phyloP scores from a whole-genome alignment of 345 rosid species.

The Eucalyptus polybractea region DNA sequence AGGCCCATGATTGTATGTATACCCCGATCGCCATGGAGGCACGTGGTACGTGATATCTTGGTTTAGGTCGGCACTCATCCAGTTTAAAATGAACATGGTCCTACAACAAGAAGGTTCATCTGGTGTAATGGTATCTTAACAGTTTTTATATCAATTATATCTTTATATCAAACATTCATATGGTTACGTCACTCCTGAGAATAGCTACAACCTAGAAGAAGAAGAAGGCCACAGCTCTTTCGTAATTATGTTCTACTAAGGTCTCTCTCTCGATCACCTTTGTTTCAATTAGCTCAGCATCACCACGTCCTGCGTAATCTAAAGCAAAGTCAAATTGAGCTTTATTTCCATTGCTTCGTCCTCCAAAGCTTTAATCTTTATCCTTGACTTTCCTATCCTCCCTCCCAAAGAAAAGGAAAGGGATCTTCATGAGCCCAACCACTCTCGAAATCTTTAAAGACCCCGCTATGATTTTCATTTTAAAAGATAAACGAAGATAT shows the following conservation, averaged over 20 bases:
- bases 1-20: background rate
- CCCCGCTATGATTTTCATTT: background rate
- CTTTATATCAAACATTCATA: background rate
- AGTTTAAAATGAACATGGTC: background rate
- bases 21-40: background rate
- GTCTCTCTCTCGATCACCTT: background rate
- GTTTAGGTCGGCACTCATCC: background rate
- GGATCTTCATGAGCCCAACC: background rate
- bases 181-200: background rate
- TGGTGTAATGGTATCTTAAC: background rate
- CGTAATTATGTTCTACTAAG: background rate
- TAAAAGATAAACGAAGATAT: no score
- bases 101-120: background rate
- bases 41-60: background rate
- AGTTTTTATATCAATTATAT: background rate
- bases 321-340: background rate
- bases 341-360: background rate
- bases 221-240: background rate
- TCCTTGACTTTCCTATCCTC: background rate
- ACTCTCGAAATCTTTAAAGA: background rate
- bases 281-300: background rate
- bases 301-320: background rate
- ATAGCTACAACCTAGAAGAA: background rate
- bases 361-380: background rate
- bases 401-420: background rate